These are phyloP conservation scores for Protea cynaroides DNA, from an alignment of 164 flowering plant genomes.

Conservation along the genomic window DNA sequence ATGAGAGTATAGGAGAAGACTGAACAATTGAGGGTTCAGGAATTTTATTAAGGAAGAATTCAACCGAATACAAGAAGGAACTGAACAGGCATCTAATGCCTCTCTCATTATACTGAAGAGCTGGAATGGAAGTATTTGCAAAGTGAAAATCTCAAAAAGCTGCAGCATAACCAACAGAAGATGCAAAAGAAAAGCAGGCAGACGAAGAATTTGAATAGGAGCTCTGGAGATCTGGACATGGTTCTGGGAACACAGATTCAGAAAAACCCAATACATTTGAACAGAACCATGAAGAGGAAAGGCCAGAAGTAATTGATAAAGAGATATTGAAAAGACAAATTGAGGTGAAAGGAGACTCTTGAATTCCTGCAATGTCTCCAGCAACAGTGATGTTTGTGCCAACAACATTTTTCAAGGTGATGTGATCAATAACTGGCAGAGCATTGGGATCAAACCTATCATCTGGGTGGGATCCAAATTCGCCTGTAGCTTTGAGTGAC, in stretches of 20 bases:
- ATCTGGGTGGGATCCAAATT: constrained; percentile 48
- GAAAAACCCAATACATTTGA: constrained; percentile 44
- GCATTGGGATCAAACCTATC: constrained; percentile 51
- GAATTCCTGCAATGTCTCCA: constrained; percentile 53
- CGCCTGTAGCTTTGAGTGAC: constrained; percentile 42
- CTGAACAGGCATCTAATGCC: neutral
- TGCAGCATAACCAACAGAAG: constrained; percentile 14
- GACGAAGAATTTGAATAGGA: constrained; percentile 23
- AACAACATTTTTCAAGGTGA: constrained; percentile 39
- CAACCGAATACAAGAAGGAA: constrained; percentile 8
- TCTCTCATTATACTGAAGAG: constrained; percentile 12
- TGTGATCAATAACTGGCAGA: constrained; percentile 36
- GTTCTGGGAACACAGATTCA: constrained; percentile 34
- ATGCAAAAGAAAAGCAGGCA: constrained; percentile 23
- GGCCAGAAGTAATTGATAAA: constrained; percentile 26
- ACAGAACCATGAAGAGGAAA: constrained; percentile 50
- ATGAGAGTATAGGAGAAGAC: neutral
- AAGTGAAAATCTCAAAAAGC: constrained; percentile 16
- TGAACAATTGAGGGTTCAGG: constrained; percentile 3
- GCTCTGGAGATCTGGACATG: constrained; percentile 34
- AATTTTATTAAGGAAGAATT: constrained; percentile 22
- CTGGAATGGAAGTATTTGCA: neutral
- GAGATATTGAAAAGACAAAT: constrained; percentile 52
- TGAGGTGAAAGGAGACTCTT: constrained; percentile 50
- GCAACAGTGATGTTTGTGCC: constrained; percentile 48